These are phyloP conservation scores for Candida yuanshanica DNA, from an alignment of 805 yeast genomes.

Conservation along the genomic window DNA sequence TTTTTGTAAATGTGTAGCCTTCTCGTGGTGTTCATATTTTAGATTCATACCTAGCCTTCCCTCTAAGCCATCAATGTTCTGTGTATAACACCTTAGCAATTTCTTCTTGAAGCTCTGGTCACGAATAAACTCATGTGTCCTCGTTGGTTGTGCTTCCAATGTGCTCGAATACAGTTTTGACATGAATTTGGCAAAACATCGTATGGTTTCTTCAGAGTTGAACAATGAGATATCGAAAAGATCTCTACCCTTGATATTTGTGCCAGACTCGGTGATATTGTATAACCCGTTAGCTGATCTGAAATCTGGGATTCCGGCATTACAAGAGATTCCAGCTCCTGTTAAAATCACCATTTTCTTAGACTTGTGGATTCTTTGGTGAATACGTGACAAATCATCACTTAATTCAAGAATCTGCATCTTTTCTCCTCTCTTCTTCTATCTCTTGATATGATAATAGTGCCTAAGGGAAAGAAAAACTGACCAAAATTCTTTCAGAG, in stretches of 20 bases:
- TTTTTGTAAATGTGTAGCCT: constrained; percentile 21
- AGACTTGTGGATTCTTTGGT: constrained; percentile 26
- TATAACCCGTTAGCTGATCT: constrained; percentile 82
- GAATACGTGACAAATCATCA: constrained; percentile 3
- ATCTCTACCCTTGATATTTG: constrained; percentile 77
- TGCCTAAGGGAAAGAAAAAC: too few species aligned
- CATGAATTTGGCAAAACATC: constrained; percentile 86
- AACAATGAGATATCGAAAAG: constrained; percentile 84
- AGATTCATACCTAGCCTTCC: constrained; percentile 53
- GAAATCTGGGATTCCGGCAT: constrained; percentile 96
- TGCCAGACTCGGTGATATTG: constrained; percentile 33
- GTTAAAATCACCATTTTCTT: constrained; percentile 64
- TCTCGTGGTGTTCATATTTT: constrained; percentile 37
- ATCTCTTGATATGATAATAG: background rate
- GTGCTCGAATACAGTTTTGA: constrained; percentile 66
- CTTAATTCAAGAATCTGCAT: background rate
- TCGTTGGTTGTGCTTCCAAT: constrained; percentile 68
- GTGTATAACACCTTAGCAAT: constrained; percentile 85
- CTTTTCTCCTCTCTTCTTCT: background rate
- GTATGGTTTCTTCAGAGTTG: constrained; percentile 56
- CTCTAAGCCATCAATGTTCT: constrained; percentile 90
- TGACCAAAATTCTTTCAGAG: too few species aligned
- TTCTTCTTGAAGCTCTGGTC: constrained; percentile 42
- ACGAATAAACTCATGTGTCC: constrained; percentile 69
- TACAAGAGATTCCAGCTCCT: constrained; percentile 96